These are phyloP conservation scores for Penicillium sp. DNA, from an alignment of 2,329 filamentous ascomycete species.

Conservation along the genomic window DNA sequence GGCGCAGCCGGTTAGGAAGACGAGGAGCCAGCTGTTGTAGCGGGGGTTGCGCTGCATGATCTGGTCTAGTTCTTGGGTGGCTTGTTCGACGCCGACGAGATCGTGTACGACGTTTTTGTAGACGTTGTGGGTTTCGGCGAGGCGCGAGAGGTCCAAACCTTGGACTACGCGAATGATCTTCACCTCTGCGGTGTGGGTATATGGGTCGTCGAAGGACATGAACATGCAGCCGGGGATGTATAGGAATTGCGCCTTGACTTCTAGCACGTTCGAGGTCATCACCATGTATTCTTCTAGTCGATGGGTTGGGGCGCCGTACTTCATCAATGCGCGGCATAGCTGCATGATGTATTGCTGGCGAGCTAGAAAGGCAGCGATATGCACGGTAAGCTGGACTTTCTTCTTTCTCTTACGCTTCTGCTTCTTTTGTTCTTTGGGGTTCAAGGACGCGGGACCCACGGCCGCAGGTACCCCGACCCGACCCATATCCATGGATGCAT, in stretches of 20 bases:
- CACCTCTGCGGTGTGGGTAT: constrained; percentile 44
- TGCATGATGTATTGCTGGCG: constrained; percentile 38
- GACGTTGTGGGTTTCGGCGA: constrained; percentile 42
- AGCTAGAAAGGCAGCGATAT: constrained; percentile 64
- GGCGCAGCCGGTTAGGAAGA: constrained; percentile 68
- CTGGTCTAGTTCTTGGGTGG: constrained; percentile 37
- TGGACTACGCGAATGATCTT: constrained; percentile 42
- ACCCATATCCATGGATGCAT: constrained; percentile 27
- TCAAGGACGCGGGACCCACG: constrained; percentile 17
- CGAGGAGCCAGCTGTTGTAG: constrained; percentile 50
- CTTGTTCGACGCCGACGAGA: constrained; percentile 40
- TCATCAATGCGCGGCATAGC: constrained; percentile 30
- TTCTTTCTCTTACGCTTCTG: constrained; percentile 43
- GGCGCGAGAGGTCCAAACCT: constrained; percentile 42
- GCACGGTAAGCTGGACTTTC: constrained; percentile 51
- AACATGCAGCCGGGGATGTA: constrained; percentile 63
- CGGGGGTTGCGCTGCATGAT: constrained; percentile 58
- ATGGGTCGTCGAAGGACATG: constrained; percentile 59
- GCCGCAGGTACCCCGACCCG: constrained; percentile 24
- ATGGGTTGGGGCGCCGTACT: constrained; percentile 31
- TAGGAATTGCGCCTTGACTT: constrained; percentile 81
- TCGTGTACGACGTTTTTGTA: constrained; percentile 47
- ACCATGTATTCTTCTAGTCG: constrained; percentile 72
- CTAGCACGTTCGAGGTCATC: constrained; percentile 78
- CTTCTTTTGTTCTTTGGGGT: constrained; percentile 23